Evolutionary conservation across 768 basidiomycete genomes (phyloP).

Genomic region (Hygrocybe coccinea): DNA sequence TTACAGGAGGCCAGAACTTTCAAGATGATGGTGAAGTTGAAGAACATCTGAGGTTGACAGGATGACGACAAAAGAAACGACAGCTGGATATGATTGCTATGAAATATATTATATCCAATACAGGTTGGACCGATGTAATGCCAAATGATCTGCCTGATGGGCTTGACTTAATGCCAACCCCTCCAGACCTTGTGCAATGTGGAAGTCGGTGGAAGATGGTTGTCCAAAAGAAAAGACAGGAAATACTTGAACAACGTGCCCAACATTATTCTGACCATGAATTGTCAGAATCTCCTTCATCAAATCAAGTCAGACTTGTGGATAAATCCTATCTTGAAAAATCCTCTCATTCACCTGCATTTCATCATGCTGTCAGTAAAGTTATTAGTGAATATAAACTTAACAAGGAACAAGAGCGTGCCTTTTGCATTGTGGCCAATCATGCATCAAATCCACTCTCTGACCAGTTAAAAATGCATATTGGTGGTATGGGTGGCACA

Average conservation of each 20-base stretch:
- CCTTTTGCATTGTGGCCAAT: conserved; percentile 28
- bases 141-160: conserved; percentile 3
- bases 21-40: conserved; percentile 4
- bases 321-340: too few relatives aligned
- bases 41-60: conserved; percentile 1
- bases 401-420: conserved; percentile 29
- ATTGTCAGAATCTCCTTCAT: background rate
- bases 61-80: background rate
- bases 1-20: conserved; percentile 1
- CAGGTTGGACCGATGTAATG: conserved; percentile 1
- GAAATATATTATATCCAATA: conserved; percentile 1
- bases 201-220: conserved; percentile 11
- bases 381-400: conserved; percentile 15
- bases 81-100: background rate
- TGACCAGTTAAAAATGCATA: conserved; percentile 29
- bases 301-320: conserved; percentile 18
- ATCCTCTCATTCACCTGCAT: conserved; percentile 19
- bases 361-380: background rate
- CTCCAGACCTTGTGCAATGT: conserved; percentile 1
- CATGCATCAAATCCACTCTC: conserved; percentile 14
- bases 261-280: background rate
- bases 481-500: conserved; percentile 33
- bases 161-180: background rate
- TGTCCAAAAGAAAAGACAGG: conserved; percentile 7
- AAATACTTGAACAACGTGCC: conserved; percentile 6